These are phyloP conservation scores for Ceratocystiopsis minuta DNA, from an alignment of 2,329 filamentous ascomycete genomes.

Conservation along the genomic window DNA sequence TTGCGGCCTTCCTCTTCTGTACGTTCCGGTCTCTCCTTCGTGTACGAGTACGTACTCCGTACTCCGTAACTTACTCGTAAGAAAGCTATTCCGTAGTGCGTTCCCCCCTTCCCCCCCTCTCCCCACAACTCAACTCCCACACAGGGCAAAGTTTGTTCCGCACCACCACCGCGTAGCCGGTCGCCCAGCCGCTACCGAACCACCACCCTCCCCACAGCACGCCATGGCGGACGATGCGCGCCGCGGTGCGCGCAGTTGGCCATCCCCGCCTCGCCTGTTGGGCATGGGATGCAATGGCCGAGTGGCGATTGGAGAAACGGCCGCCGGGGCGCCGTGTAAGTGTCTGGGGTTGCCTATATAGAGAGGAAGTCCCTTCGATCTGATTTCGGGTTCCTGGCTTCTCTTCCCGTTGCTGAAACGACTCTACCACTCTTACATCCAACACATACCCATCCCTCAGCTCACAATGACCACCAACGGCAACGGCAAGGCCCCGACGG, in stretches of 20 bases:
- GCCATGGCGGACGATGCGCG: too few relatives aligned
- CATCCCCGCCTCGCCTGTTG: too few relatives aligned
- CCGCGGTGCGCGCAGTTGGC: too few relatives aligned
- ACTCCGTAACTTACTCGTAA: too few relatives aligned
- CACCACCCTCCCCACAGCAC: not conserved
- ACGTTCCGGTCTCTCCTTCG: too few relatives aligned
- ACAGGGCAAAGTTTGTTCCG: constrained; percentile 8
- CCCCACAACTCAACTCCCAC: not conserved
- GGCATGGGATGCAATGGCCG: not conserved
- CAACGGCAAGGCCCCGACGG: not conserved
- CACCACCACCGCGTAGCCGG: not conserved
- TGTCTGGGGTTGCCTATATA: not conserved
- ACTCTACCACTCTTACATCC: not conserved
- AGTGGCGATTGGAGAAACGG: not conserved
- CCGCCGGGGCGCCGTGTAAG: not conserved
- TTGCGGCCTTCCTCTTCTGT: too few relatives aligned
- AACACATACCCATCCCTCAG: not conserved
- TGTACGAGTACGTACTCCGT: too few relatives aligned
- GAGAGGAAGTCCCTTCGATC: not conserved
- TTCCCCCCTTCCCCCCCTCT: too few relatives aligned
- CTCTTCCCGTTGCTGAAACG: not conserved
- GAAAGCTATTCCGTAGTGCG: too few relatives aligned
- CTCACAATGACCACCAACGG: not conserved
- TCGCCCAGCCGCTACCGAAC: too few relatives aligned
- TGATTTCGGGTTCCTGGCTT: not conserved